These are phyloP conservation scores for Candida pseudoglaebosa DNA, from an alignment of 805 yeast species.

Conservation along the genomic window DNA sequence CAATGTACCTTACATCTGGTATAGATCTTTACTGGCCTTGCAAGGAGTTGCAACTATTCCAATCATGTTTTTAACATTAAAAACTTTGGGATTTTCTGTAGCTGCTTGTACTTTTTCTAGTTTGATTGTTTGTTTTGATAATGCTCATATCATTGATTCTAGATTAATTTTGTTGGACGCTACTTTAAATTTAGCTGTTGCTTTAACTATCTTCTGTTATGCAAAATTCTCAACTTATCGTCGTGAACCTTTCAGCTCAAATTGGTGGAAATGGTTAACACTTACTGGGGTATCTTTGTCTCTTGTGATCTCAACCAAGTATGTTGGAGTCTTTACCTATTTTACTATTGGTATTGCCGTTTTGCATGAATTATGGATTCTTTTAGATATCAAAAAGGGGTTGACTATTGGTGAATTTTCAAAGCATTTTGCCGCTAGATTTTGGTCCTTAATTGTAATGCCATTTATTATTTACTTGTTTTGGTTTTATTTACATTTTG, in stretches of 20 bases:
- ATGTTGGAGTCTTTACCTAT: constrained; percentile 93
- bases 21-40: constrained; percentile 74
- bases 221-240: constrained; percentile 72
- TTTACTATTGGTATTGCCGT: constrained; percentile 87
- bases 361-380: constrained; percentile 78
- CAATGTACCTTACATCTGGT: constrained; percentile 82
- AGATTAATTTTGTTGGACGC: constrained; percentile 91
- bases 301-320: constrained; percentile 90
- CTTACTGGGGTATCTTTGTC: constrained; percentile 84
- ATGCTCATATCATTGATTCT: constrained; percentile 87
- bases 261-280: constrained; percentile 88
- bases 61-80: constrained; percentile 75
- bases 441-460: constrained; percentile 63
- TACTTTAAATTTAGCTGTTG: constrained; percentile 78
- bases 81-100: constrained; percentile 77
- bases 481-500: constrained; percentile 92
- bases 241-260: constrained; percentile 54
- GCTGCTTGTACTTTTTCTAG: constrained; percentile 78
- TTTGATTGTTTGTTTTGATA: constrained; percentile 73
- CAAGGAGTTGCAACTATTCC: constrained; percentile 83
- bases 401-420: constrained; percentile 52
- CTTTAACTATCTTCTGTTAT: constrained; percentile 72
- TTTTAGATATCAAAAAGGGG: constrained; percentile 70
- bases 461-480: constrained; percentile 80
- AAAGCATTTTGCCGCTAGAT: constrained; percentile 73